These are phyloP conservation scores for Xylariales sp. DNA, from an alignment of 2,329 filamentous ascomycete species.

Conservation along the genomic window DNA sequence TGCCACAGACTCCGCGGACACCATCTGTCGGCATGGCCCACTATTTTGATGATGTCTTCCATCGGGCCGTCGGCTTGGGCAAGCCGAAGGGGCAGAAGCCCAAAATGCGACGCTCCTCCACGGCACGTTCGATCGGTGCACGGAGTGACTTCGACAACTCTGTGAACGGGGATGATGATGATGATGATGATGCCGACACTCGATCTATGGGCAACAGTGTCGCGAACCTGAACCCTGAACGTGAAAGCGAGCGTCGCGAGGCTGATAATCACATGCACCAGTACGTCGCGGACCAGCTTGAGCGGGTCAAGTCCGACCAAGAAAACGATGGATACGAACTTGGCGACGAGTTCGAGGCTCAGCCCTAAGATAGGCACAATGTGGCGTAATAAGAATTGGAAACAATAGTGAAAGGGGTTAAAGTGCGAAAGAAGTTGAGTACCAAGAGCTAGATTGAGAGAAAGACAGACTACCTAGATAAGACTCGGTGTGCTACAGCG, in stretches of 20 bases:
- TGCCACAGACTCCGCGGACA: constrained; percentile 88
- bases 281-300: constrained; percentile 78
- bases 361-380: constrained; percentile 17
- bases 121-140: constrained; percentile 75
- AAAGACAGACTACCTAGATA: background rate
- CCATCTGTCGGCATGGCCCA: constrained; percentile 79
- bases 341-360: constrained; percentile 30
- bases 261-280: constrained; percentile 69
- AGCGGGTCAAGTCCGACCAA: constrained; percentile 60
- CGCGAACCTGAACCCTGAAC: constrained; percentile 50
- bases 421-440: too few relatives aligned
- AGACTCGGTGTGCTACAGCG: background rate
- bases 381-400: background rate
- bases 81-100: constrained; percentile 40
- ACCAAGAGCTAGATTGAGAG: constrained; percentile 9
- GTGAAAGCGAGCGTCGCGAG: constrained; percentile 43
- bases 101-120: constrained; percentile 71
- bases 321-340: constrained; percentile 20
- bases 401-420: background rate
- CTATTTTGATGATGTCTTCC: constrained; percentile 91
- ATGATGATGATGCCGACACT: constrained; percentile 41
- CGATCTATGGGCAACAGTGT: constrained; percentile 33
- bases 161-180: constrained; percentile 39
- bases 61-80: constrained; percentile 37
- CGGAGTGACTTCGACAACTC: constrained; percentile 70